Evolutionary conservation across 306 rosid genomes (phyloP).

Genomic region (Lathyrus tuberosus): DNA sequence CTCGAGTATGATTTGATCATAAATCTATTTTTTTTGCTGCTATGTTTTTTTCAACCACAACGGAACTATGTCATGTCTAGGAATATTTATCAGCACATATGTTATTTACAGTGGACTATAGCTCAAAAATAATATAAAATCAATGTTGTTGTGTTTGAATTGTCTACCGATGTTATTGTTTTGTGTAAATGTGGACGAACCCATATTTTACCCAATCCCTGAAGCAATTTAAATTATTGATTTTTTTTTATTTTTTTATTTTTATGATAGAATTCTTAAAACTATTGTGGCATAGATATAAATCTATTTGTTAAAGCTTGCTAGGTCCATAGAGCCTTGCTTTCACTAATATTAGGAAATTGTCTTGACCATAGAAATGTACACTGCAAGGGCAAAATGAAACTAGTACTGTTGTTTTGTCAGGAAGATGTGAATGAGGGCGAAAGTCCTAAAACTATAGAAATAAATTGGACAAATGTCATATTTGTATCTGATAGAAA

Average conservation of each 20-base stretch:
- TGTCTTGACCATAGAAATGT: not conserved
- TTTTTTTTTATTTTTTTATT: no score
- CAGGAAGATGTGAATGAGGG: slow-evolving; percentile 18
- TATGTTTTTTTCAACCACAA: slow-evolving; percentile 19
- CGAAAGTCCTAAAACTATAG: not conserved
- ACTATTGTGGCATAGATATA: slow-evolving; percentile 10
- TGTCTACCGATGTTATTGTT: no score
- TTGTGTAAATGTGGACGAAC: no score
- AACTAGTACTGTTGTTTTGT: slow-evolving; percentile 31
- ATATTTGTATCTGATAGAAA: slow-evolving; percentile 25
- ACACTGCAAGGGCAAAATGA: slow-evolving; percentile 10
- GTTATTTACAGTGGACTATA: slow-evolving; percentile 14
- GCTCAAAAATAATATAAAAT: slow-evolving; percentile 13
- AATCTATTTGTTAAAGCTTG: slow-evolving; percentile 28
- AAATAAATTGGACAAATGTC: slow-evolving; percentile 8
- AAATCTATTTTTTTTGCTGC: not conserved
- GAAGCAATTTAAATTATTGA: not conserved
- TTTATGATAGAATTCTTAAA: not conserved
- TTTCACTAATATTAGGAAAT: no score
- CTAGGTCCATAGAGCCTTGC: not conserved
- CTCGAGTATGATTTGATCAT: slow-evolving; percentile 61
- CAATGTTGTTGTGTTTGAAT: no score
- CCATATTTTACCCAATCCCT: no score
- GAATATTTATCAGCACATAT: slow-evolving; percentile 7
- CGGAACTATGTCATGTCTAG: slow-evolving; percentile 6